Percentiles rank a stretch among this genome's conserved stretches.
phyloP scores from a whole-genome alignment of 2,329 filamentous ascomycete species.

The Trichoderma brevicompactum region DNA sequence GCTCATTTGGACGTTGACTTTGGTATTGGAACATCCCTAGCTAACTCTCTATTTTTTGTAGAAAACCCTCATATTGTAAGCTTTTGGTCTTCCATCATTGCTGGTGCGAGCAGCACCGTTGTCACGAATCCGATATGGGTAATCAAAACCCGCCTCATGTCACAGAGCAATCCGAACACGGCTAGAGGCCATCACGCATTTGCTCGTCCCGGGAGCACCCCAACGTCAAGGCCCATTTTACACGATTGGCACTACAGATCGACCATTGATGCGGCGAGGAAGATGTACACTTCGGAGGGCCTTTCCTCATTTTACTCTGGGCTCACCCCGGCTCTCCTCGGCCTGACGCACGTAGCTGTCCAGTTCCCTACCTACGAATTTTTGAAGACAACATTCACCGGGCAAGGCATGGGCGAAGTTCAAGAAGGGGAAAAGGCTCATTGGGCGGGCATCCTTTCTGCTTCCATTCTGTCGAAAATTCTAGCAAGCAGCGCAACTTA shows the following conservation, averaged over 20 bases:
- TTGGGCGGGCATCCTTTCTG: constrained; percentile 81
- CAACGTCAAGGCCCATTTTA: constrained; percentile 58
- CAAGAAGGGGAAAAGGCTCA: constrained; percentile 58
- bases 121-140: constrained; percentile 99
- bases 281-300: constrained; percentile 94
- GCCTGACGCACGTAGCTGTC: constrained; percentile 92
- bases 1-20: constrained; percentile 30
- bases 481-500: constrained; percentile 95
- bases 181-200: constrained; percentile 51
- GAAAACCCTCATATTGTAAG: constrained; percentile 79
- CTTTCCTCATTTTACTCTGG: constrained; percentile 93
- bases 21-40: constrained; percentile 18
- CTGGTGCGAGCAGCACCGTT: constrained; percentile 89
- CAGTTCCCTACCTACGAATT: constrained; percentile 97
- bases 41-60: constrained; percentile 39
- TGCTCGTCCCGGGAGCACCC: constrained; percentile 57
- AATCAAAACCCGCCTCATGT: constrained; percentile 98
- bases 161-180: constrained; percentile 67
- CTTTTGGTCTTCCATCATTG: constrained; percentile 87
- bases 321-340: constrained; percentile 86
- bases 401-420: constrained; percentile 79
- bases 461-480: constrained; percentile 92
- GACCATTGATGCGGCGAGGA: constrained; percentile 87
- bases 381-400: constrained; percentile 88
- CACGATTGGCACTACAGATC: constrained; percentile 88